These are phyloP conservation scores for Coemansia sp. DNA, from an alignment of 371 early-diverging fungal genomes.

Conservation along the genomic window DNA sequence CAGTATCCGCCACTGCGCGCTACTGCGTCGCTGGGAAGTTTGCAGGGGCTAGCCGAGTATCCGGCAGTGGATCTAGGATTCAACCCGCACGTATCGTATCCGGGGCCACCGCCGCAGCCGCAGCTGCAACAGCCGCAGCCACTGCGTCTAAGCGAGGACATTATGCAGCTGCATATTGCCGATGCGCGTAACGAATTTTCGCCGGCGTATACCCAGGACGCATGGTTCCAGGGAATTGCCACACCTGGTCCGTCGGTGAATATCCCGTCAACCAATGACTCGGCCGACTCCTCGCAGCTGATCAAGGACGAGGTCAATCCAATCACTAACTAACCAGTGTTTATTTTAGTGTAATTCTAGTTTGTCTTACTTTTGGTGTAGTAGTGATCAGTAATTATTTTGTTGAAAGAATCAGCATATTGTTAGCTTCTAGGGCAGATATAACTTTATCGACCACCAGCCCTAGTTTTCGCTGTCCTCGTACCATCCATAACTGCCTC, in stretches of 20 bases:
- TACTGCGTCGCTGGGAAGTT: not conserved
- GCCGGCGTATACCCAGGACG: not conserved
- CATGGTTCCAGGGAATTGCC: too few relatives aligned
- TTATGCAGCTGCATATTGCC: constrained; percentile 6
- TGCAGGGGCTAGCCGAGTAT: not conserved
- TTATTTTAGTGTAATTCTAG: not conserved
- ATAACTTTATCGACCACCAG: too few relatives aligned
- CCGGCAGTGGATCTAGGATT: not conserved
- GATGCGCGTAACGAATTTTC: not conserved
- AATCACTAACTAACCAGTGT: not conserved
- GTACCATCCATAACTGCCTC: too few relatives aligned
- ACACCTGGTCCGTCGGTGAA: too few relatives aligned
- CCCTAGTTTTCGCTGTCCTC: too few relatives aligned
- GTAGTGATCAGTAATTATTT: too few relatives aligned
- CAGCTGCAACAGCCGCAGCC: not conserved
- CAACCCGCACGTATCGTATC: not conserved
- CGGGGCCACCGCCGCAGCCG: not conserved
- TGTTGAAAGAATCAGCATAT: too few relatives aligned
- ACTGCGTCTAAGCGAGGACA: constrained; percentile 1
- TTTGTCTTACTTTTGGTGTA: too few relatives aligned
- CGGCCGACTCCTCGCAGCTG: too few relatives aligned
- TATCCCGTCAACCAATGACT: too few relatives aligned
- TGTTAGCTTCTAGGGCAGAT: too few relatives aligned
- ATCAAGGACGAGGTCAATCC: too few relatives aligned
- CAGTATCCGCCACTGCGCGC: not conserved